These are phyloP conservation scores for Neurospora terricola DNA, from an alignment of 495 filamentous ascomycete species.

Conservation along the genomic window DNA sequence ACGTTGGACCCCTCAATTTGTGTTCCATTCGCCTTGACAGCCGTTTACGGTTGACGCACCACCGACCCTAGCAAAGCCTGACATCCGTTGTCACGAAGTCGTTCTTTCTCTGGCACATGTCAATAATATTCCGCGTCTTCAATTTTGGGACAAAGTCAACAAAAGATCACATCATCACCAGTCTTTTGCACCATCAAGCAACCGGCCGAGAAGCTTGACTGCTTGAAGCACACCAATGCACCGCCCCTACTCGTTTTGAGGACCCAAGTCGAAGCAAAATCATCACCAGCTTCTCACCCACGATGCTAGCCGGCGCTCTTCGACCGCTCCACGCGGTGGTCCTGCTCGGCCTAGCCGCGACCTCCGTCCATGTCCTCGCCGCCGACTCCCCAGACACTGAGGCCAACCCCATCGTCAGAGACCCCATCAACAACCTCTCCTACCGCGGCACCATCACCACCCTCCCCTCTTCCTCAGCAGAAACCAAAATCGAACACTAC, in stretches of 20 bases:
- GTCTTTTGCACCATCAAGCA: not conserved
- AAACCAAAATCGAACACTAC: conserved; percentile 25
- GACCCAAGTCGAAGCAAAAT: not conserved
- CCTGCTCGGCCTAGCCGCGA: not conserved
- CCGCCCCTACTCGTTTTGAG: too few relatives aligned
- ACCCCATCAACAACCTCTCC: not conserved
- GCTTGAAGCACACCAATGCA: not conserved
- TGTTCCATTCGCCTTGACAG: not conserved
- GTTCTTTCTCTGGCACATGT: not conserved
- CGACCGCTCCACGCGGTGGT: not conserved
- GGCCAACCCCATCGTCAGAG: not conserved
- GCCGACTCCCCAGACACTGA: not conserved
- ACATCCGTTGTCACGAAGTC: not conserved
- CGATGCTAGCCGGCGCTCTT: not conserved
- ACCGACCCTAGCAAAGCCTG: not conserved
- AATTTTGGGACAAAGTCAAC: not conserved
- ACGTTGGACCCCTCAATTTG: not conserved
- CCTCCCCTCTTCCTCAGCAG: not conserved
- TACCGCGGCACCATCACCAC: not conserved
- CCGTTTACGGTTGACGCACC: not conserved
- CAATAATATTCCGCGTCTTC: not conserved
- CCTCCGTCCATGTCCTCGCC: not conserved
- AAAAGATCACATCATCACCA: not conserved
- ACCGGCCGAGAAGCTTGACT: not conserved
- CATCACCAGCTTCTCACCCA: not conserved